Base-by-base conservation (phyloP, 306 rosid genomes). In the Quercus dentata region DNA sequence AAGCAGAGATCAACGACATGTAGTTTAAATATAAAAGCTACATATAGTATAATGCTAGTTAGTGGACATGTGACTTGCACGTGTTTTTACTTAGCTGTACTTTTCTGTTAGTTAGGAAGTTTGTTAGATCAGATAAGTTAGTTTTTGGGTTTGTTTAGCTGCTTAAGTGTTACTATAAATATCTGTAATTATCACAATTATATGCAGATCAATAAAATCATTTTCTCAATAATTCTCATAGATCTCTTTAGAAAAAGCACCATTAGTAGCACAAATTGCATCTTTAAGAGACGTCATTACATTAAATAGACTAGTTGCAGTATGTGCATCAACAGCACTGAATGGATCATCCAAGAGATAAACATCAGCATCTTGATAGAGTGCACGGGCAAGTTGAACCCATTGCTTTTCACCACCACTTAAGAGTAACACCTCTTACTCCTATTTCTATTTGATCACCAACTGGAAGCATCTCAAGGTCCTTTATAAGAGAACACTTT, bases 241-340 rank as follows among this genome's bases (percentile, higher is more conserved):
- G 38, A 12, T 44, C 13, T 76, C 20, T 35, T 33, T 33, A 19
- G 15, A 21, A 9, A 9, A 19, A 5, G 0, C 70, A 18, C 31
- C 10, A 71, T 28, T 27, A 55, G 44, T 69, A 7, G 17, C 52
- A 31, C 10, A 52, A 79, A 9, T 5, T 5, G 23, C 62, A n/a
- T 6, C 19, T 19, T 11, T 27, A 56, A 18, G n/a, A 64, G 12
- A 2, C 4, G 19, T 49, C 38, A 63, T 77, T 80, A 90, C 92
- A 69, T 86, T 84, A 58, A 88, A 85, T 65, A 90, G 77, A 69
- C 59, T 77, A 31, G 84, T 88, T 5, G 90, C 89, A 3, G 88
- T 90, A 62, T 90, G 85, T 44, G 92, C 94, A 86, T 90, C 94
- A 74, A 88, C 92, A 18, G 92, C 94, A 76, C 92, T 90, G 58